Conservation (phyloP, 768 basidiomycete species). For the Cyathus striatus region DNA sequence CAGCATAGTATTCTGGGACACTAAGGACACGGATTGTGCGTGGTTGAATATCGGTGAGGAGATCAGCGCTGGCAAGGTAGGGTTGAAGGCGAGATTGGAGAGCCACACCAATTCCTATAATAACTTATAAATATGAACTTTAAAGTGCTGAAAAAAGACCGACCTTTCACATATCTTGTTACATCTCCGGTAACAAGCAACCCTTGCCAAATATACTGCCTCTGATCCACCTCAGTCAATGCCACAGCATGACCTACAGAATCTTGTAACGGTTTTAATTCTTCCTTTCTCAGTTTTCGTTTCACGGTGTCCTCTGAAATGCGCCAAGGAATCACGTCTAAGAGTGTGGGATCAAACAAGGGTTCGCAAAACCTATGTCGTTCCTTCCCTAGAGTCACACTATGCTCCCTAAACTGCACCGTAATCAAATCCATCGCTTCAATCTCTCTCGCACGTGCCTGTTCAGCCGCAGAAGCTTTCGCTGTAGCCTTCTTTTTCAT, state of each 20-base stretch:
- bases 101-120: slow-evolving; percentile 56
- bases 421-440: slow-evolving; percentile 81
- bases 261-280: slow-evolving; percentile 53
- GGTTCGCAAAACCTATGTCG: slow-evolving; percentile 91
- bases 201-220: slow-evolving; percentile 73
- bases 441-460: slow-evolving; percentile 76
- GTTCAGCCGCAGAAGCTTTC: slow-evolving; percentile 73
- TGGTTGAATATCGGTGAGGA: slow-evolving; percentile 70
- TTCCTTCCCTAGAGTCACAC: slow-evolving; percentile 78
- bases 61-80: slow-evolving; percentile 56
- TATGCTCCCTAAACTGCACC: slow-evolving; percentile 64
- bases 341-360: slow-evolving; percentile 67
- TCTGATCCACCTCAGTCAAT: slow-evolving; percentile 56
- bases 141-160: slow-evolving; percentile 6
- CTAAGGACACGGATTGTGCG: slow-evolving; percentile 54
- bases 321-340: slow-evolving; percentile 31
- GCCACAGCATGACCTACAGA: slow-evolving; percentile 60
- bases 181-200: slow-evolving; percentile 79
- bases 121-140: slow-evolving; percentile 1
- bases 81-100: slow-evolving; percentile 68
- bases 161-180: slow-evolving; percentile 68
- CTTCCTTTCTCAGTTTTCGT: slow-evolving; percentile 16
- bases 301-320: slow-evolving; percentile 11
- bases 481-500: slow-evolving; percentile 73
- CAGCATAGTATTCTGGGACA: slow-evolving; percentile 87